Evolutionary conservation across 805 yeast genomes (phyloP), one percentile per base, ranked within the genome.

Genomic region (Lachancea meyersii): DNA sequence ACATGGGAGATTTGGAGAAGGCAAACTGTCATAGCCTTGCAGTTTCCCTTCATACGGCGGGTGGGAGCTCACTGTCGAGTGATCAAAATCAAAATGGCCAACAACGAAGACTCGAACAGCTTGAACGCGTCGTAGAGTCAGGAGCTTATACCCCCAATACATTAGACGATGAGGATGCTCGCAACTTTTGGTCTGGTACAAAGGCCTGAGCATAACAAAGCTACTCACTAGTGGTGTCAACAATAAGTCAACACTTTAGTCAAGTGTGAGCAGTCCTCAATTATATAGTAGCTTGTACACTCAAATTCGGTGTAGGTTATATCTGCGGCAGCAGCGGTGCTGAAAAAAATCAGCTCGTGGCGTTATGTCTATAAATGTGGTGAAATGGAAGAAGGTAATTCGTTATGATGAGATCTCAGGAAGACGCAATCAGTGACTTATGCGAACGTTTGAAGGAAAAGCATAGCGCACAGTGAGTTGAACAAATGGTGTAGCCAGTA

Each of bases 401-500:
- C 4, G 28, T 26, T 26, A 13, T 14, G 28, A 26, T 13, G 4
- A 10, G 13, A 26, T 10, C 28, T 11, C 5, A 26, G 6, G 10
- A 14, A 26, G 28, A 26, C 13, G 28, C 28, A 10, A 26, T 11
- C 4, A 14, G 28, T 14, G 10, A 11, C 14, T 35, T 27, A 41
- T 18, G 32, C 41, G 11, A 43, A 20, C 5, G 47, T 39, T 28
- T 31, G 26, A 28, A 58, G 40, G 16, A 72, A 57, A 17, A 77
- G 50, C 73, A 81, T 69, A 35, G 81, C 73, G 58, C 80, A 72
- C 41, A 80, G 63, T 14, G 82, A 58, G 59, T 87, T 87, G 43
- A 83, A 73, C 40, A 87, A 61, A 57, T 85, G 84, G 53, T 88
- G 93, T 36, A 88, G 65, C 85, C 89, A 86, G 61, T 76, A 89